A percentile compares a stretch with the other conserved stretches of the same genome.
Evolutionary conservation across 176 grass and related monocot genomes (phyloP).

Genomic region (Pontederia paniculata): DNA sequence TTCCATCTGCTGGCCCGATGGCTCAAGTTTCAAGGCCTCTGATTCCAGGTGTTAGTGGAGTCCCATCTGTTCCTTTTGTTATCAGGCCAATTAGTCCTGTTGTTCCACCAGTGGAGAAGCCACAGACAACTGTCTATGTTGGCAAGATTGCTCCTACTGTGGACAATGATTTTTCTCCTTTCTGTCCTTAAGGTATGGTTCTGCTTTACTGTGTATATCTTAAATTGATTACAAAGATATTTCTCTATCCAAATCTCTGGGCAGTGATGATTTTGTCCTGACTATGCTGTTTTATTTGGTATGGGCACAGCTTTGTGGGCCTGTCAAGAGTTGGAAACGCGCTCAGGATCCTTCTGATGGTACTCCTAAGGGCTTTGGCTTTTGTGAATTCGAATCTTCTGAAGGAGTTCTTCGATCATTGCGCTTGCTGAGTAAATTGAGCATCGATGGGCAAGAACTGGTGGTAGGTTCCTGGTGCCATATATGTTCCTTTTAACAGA

Average conservation of each 20-base stretch:
- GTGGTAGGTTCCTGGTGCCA: conserved; percentile 42
- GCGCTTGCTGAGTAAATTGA: conserved; percentile 81
- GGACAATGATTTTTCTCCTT: conserved; percentile 89
- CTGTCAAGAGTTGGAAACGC: conserved; percentile 96
- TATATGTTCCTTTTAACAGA: neutral
- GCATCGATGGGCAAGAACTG: conserved; percentile 84
- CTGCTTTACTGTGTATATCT: neutral
- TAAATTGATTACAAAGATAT: neutral
- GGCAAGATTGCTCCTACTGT: conserved; percentile 91
- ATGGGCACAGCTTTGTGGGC: conserved; percentile 56
- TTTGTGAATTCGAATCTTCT: conserved; percentile 96
- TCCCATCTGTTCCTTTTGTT: conserved; percentile 34
- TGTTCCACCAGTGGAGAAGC: conserved; percentile 53
- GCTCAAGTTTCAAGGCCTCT: conserved; percentile 17
- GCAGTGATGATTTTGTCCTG: neutral
- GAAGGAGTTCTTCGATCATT: conserved; percentile 85
- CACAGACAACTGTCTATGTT: conserved; percentile 91
- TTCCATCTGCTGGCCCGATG: conserved; percentile 37
- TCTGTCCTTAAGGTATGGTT: conserved; percentile 66
- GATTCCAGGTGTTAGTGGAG: conserved; percentile 39
- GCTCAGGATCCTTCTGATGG: conserved; percentile 89
- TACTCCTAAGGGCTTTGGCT: conserved; percentile 80
- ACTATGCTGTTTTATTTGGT: neutral
- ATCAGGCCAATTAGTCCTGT: conserved; percentile 40
- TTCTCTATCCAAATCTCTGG: too few relatives aligned